Evolutionary conservation across 2,329 filamentous ascomycete species (phyloP).

Genomic region (Nemania sp.): DNA sequence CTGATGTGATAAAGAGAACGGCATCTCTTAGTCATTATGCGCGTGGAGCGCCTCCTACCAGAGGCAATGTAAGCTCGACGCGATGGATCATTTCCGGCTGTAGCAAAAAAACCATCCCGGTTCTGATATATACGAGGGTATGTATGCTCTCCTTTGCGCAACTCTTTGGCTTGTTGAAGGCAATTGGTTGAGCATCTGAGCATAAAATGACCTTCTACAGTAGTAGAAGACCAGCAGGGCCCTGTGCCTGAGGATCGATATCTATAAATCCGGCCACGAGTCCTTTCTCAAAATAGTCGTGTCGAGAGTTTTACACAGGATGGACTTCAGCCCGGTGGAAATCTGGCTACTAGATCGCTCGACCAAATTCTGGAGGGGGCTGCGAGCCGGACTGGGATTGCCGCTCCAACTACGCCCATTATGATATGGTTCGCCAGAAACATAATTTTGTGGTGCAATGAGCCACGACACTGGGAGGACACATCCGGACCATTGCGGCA

Average conservation of each 20-base stretch:
- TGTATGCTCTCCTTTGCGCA: no score
- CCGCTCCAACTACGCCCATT: no score
- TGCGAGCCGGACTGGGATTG: background rate
- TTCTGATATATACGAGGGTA: no score
- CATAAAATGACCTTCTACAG: background rate
- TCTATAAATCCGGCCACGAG: background rate
- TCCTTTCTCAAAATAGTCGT: constrained; percentile 1
- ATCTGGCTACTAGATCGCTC: background rate
- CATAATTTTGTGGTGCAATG: constrained; percentile 8
- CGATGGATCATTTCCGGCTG: no score
- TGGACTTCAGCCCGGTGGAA: background rate
- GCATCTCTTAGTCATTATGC: no score
- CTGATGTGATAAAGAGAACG: no score
- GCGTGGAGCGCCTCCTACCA: no score
- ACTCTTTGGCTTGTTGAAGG: no score
- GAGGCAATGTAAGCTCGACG: no score
- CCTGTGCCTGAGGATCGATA: background rate
- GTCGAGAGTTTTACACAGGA: background rate
- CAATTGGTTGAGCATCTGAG: background rate
- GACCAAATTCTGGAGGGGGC: background rate
- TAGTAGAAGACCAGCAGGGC: background rate
- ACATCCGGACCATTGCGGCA: background rate
- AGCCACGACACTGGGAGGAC: constrained; percentile 1
- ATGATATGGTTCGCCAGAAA: no score
- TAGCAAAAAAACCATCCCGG: no score